Evolutionary conservation across 2,329 filamentous ascomycete genomes (phyloP).

Genomic region (Alternaria incomplexa): DNA sequence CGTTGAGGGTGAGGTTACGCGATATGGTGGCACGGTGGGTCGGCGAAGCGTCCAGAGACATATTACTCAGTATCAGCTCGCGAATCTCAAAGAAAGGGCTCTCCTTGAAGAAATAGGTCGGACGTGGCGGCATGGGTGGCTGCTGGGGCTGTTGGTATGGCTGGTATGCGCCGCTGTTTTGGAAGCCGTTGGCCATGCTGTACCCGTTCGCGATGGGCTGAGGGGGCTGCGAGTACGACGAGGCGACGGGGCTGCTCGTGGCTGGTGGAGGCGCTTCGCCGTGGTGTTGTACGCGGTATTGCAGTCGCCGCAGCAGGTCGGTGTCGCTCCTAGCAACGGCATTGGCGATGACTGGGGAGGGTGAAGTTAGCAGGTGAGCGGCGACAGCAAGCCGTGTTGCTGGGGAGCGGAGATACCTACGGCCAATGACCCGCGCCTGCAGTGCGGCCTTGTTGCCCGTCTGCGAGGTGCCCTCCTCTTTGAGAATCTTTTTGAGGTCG

Average conservation of each 20-base stretch:
- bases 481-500: constrained; percentile 78
- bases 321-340: constrained; percentile 44
- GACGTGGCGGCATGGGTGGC: constrained; percentile 25
- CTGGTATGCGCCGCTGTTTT: constrained; percentile 11
- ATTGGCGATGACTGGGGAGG: constrained; percentile 47
- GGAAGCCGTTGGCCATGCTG: constrained; percentile 30
- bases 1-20: constrained; percentile 64
- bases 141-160: constrained; percentile 25
- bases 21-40: constrained; percentile 64
- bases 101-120: constrained; percentile 65
- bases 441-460: constrained; percentile 86
- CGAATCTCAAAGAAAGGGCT: constrained; percentile 86
- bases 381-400: constrained; percentile 1
- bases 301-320: constrained; percentile 45
- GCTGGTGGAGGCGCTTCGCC: constrained; percentile 44
- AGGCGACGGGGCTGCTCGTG: constrained; percentile 24
- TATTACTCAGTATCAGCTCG: constrained; percentile 67
- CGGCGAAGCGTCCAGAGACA: constrained; percentile 72
- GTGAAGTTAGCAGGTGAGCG: constrained; percentile 24
- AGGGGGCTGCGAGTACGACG: constrained; percentile 20
- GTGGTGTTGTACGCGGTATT: constrained; percentile 50
- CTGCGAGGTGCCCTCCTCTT: constrained; percentile 69
- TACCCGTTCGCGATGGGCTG: constrained; percentile 30
- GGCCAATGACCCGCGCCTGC: constrained; percentile 75
- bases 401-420: constrained; percentile 62